Base-by-base conservation (phyloP, 2,329 filamentous ascomycete genomes). In the Botryotinia narcissicola region DNA sequence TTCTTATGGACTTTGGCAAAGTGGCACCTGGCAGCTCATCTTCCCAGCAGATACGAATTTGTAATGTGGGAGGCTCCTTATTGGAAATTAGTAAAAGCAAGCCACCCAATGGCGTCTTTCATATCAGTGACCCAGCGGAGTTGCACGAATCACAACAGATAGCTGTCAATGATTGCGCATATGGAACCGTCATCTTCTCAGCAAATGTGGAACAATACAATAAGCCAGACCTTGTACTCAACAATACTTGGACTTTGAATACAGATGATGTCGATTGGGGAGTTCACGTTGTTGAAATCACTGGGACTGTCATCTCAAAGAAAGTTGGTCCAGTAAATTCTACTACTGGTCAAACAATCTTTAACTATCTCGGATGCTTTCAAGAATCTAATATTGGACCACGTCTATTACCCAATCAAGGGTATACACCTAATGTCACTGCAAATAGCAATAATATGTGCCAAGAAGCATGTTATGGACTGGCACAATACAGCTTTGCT, bases 221-320 rank as follows among this genome's bases (percentile, higher is more conserved):
- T 69, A 61, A 73, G 10, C 75, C 74, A 12, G 71, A 77, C 14
- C 77, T 78, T 18, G 57, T 75, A 12, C 71, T 78, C 14, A 78
- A 77, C 42, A 78, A 78, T 32, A 73, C 76, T 18, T 84, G 82
- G 82, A 83, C 80, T 25, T 76, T 83, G 67, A 84, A 84, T 72
- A 79, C 80, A 3, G 80, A 83, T 71, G 82, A 83, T 74, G 75
- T 80, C 14, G 79, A 62, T 32, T 83, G 81, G 75, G 82, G 82
- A 5, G 76, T 82, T 18, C 81, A 82, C 64, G 75, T 78, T 14
- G 76, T 83, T 37, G 70, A 78, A 35, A 80, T 82, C 32, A 57
- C 61, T 32, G 75, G 73, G 4, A 75, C 71, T 14, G 71, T 77
- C 25, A 71, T 74, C 4, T 69, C 70, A 5, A 74, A 42, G 4